These are phyloP conservation scores for Passiflora organensis DNA, from an alignment of 345 rosid species.

Conservation along the genomic window DNA sequence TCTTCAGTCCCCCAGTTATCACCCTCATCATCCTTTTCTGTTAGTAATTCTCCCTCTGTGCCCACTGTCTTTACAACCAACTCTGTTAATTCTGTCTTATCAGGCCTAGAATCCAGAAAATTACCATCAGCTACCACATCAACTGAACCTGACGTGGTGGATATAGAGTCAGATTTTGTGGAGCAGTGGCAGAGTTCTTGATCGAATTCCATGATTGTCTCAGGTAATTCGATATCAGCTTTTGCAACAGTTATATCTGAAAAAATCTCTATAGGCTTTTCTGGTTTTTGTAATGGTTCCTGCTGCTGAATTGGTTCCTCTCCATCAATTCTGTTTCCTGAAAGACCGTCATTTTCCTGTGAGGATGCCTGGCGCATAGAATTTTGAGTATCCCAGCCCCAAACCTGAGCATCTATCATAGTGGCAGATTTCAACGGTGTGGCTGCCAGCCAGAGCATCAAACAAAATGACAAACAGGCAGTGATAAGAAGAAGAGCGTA, in stretches of 20 bases:
- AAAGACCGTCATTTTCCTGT: conserved; percentile 36
- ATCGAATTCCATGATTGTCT: conserved; percentile 47
- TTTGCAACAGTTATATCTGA: conserved; percentile 36
- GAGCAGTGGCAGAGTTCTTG: conserved; percentile 37
- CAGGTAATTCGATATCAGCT: conserved; percentile 48
- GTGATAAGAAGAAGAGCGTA: conserved; percentile 54
- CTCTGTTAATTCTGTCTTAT: conserved; percentile 37
- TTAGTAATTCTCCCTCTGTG: conserved; percentile 37
- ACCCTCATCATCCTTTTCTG: conserved; percentile 57
- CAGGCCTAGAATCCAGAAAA: conserved; percentile 30
- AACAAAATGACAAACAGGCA: conserved; percentile 60
- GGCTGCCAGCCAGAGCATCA: conserved; percentile 87
- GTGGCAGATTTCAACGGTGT: conserved; percentile 83
- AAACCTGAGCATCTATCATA: conserved; percentile 41
- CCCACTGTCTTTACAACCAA: conserved; percentile 49
- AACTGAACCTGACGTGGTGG: conserved; percentile 19
- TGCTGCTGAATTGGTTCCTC: conserved; percentile 27
- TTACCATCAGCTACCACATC: conserved; percentile 37
- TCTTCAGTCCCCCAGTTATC: conserved; percentile 72
- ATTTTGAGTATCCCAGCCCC: conserved; percentile 50
- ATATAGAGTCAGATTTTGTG: conserved; percentile 9
- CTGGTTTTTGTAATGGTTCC: conserved; percentile 30
- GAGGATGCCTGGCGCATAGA: conserved; percentile 29
- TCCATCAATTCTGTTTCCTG: conserved; percentile 24
- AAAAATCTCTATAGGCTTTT: conserved; percentile 29